Conservation (phyloP, 805 yeast species). For the Peterozyma toletana region DNA sequence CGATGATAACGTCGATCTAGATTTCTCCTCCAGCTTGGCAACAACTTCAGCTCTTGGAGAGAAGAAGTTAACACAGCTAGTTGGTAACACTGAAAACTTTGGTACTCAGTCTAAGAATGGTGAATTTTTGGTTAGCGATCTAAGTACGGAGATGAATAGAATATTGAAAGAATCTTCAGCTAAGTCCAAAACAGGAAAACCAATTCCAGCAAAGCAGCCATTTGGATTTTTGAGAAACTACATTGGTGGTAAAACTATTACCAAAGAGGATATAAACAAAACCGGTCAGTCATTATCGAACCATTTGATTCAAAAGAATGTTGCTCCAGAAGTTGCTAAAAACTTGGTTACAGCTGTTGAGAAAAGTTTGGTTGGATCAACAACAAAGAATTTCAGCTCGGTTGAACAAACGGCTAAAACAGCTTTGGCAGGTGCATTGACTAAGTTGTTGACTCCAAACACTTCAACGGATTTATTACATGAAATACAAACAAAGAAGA, state of each 20-base stretch:
- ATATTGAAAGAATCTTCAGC: constrained; percentile 20
- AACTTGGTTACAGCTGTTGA: constrained; percentile 65
- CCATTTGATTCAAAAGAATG: constrained; percentile 78
- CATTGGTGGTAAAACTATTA: constrained; percentile 64
- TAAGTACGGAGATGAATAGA: constrained; percentile 44
- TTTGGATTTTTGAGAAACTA: constrained; percentile 54
- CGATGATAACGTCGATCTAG: constrained; percentile 37
- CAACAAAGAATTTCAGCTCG: constrained; percentile 67
- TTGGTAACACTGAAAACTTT: constrained; percentile 31
- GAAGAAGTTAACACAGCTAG: constrained; percentile 19
- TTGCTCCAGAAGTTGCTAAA: constrained; percentile 84
- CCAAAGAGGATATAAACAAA: constrained; percentile 55
- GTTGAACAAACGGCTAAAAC: constrained; percentile 63
- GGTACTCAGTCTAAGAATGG: constrained; percentile 42
- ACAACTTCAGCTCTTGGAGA: constrained; percentile 10
- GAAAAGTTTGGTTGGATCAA: constrained; percentile 62
- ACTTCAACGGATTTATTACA: constrained; percentile 82
- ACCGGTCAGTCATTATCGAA: constrained; percentile 62
- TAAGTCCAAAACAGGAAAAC: constrained; percentile 13
- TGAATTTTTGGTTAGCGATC: constrained; percentile 58
- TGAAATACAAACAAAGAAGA: constrained; percentile 54
- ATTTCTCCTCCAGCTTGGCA: constrained; percentile 38
- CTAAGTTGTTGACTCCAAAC: constrained; percentile 82
- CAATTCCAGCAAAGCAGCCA: constrained; percentile 26
- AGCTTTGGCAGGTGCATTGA: constrained; percentile 55